Percentiles rank a stretch among this genome's conserved stretches.
Evolutionary conservation across 2,329 filamentous ascomycete species (phyloP).

Genomic region (Meredithiella fracta): DNA sequence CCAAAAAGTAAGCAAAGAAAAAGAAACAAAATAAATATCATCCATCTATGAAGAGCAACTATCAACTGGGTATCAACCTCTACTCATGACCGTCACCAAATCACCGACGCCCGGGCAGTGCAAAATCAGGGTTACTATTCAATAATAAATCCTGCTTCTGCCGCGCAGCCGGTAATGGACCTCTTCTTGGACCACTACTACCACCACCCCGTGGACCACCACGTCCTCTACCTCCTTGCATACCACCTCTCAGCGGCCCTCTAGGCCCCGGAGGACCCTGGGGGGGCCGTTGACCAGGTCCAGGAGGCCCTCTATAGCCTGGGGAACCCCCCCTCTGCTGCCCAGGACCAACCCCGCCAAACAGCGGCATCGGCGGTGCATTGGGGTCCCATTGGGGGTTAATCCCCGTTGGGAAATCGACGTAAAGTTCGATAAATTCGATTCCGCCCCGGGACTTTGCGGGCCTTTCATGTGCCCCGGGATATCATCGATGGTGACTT

Average conservation of each 20-base stretch:
- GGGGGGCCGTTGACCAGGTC: background rate
- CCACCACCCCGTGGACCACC: background rate
- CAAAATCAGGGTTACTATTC: constrained; percentile 73
- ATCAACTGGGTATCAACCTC: constrained; percentile 10
- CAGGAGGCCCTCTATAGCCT: constrained; percentile 1
- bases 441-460: constrained; percentile 53
- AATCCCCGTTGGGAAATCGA: constrained; percentile 76
- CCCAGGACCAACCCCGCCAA: constrained; percentile 19
- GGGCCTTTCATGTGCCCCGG: constrained; percentile 32
- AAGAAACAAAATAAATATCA: constrained; percentile 5
- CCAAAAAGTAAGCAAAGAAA: background rate
- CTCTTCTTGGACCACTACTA: constrained; percentile 22
- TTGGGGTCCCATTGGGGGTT: constrained; percentile 72
- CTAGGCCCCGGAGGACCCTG: background rate
- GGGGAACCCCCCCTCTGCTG: constrained; percentile 12
- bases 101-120: constrained; percentile 33
- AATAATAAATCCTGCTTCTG: constrained; percentile 57
- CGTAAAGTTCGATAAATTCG: constrained; percentile 73
- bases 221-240: constrained; percentile 12
- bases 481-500: constrained; percentile 44
- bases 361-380: constrained; percentile 24
- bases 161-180: constrained; percentile 24
- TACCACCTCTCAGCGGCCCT: constrained; percentile 5
- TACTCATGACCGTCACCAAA: background rate
- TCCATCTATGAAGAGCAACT: background rate